Conservation (phyloP, 495 filamentous ascomycete species). For the Penicillium pancosmium region DNA sequence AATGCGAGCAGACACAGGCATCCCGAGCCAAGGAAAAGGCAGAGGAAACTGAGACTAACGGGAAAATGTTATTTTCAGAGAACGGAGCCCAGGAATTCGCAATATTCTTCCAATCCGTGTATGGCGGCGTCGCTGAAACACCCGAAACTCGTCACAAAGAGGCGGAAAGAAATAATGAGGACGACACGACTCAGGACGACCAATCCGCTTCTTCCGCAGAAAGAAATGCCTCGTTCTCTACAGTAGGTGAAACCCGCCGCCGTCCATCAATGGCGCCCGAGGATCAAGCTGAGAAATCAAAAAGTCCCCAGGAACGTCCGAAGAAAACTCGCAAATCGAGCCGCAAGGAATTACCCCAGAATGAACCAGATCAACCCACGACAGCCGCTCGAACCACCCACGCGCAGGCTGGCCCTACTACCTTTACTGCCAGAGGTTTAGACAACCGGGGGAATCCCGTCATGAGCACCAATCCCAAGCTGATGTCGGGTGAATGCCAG, state of each 20-base stretch:
- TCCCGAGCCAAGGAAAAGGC: not conserved
- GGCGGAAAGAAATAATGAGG: not conserved
- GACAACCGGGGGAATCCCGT: not conserved
- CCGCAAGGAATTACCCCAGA: not conserved
- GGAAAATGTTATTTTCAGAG: not conserved
- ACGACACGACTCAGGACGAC: not conserved
- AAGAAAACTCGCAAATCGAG: not conserved
- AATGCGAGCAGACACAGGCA: constrained; percentile 41
- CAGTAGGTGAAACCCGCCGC: not conserved
- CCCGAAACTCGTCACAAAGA: not conserved
- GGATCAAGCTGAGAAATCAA: not conserved
- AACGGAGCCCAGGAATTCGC: not conserved
- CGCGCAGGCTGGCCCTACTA: not conserved
- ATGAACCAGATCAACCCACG: too few species aligned
- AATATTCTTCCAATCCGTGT: not conserved
- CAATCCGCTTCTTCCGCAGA: too few species aligned
- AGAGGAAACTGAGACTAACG: not conserved
- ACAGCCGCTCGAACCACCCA: not conserved
- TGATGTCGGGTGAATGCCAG: not conserved
- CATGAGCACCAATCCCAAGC: not conserved
- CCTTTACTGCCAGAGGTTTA: not conserved
- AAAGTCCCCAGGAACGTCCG: not conserved
- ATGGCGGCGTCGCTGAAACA: not conserved
- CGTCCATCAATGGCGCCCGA: not conserved
- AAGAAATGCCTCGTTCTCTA: not conserved